phyloP scores from a whole-genome alignment of 2,329 filamentous ascomycete genomes.

The Aspergillus hiratsukae region DNA sequence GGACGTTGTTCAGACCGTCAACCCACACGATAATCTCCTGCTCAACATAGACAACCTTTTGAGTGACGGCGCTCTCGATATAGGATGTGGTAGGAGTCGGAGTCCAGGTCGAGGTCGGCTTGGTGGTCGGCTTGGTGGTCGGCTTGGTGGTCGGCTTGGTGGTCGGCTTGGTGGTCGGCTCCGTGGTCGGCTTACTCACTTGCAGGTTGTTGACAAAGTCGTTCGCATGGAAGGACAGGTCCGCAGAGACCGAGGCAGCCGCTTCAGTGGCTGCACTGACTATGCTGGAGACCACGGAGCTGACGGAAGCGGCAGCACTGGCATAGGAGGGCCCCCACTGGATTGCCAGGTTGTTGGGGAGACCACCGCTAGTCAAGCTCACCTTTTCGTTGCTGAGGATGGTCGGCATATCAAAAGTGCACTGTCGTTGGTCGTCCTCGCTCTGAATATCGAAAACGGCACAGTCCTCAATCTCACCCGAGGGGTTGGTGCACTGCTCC shows the following conservation, averaged over 20 bases:
- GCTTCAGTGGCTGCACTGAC: background rate
- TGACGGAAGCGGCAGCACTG: constrained; percentile 13
- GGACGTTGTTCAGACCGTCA: constrained; percentile 20
- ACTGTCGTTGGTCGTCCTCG: constrained; percentile 52
- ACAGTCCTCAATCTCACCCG: constrained; percentile 70
- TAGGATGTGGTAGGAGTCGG: constrained; percentile 24
- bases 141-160: background rate
- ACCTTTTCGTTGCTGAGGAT: constrained; percentile 58
- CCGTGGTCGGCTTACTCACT: constrained; percentile 1
- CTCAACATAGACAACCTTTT: constrained; percentile 28
- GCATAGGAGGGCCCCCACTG: constrained; percentile 42
- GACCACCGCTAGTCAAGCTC: constrained; percentile 48
- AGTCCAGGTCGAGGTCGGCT: constrained; percentile 17
- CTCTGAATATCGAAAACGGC: constrained; percentile 66
- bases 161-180: constrained; percentile 16
- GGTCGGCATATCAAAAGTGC: constrained; percentile 58
- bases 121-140: constrained; percentile 2
- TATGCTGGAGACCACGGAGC: constrained; percentile 3
- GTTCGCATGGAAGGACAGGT: constrained; percentile 6
- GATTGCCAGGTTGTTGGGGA: constrained; percentile 63
- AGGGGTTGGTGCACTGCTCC: constrained; percentile 66
- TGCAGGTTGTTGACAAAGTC: constrained; percentile 4
- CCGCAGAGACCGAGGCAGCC: background rate
- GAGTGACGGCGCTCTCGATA: constrained; percentile 18
- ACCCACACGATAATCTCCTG: constrained; percentile 26